phyloP scores from a whole-genome alignment of 345 rosid genomes.

The Aurinia saxatilis region DNA sequence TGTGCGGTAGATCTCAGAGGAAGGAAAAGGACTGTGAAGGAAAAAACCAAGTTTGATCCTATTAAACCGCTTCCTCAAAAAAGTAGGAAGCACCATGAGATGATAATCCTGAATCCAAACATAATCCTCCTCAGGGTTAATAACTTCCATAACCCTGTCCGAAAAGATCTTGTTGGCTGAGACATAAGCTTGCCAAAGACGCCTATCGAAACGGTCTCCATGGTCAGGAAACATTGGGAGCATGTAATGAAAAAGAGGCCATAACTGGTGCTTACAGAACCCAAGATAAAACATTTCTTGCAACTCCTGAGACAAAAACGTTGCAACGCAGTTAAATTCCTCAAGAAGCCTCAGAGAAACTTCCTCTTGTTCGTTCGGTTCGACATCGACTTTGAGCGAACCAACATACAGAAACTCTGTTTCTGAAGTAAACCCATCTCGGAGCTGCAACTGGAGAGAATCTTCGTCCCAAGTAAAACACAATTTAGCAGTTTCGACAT shows the following conservation, averaged over 20 bases:
- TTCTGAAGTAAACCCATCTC: slow-evolving; percentile 33
- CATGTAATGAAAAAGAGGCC: slow-evolving; percentile 44
- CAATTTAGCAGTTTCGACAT: slow-evolving; percentile 27
- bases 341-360: slow-evolving; percentile 31
- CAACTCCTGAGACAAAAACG: slow-evolving; percentile 30
- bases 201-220: slow-evolving; percentile 30
- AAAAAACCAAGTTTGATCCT: slow-evolving; percentile 38
- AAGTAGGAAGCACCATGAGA: slow-evolving; percentile 39
- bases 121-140: slow-evolving; percentile 34
- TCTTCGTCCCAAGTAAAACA: slow-evolving; percentile 33
- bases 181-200: slow-evolving; percentile 35
- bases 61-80: slow-evolving; percentile 33
- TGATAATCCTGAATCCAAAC: slow-evolving; percentile 44
- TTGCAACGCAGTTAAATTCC: slow-evolving; percentile 36
- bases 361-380: slow-evolving; percentile 29
- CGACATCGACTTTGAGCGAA: slow-evolving; percentile 27
- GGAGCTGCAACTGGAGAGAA: slow-evolving; percentile 29
- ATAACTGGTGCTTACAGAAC: slow-evolving; percentile 35
- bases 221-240: slow-evolving; percentile 32
- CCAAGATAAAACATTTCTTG: slow-evolving; percentile 34
- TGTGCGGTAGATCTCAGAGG: slow-evolving; percentile 38
- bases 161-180: slow-evolving; percentile 38
- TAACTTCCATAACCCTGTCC: slow-evolving; percentile 35
- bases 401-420: slow-evolving; percentile 35
- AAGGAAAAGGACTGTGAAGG: slow-evolving; percentile 39